Conservation (phyloP, 495 filamentous ascomycete genomes). For the Aspergillus leporis region DNA sequence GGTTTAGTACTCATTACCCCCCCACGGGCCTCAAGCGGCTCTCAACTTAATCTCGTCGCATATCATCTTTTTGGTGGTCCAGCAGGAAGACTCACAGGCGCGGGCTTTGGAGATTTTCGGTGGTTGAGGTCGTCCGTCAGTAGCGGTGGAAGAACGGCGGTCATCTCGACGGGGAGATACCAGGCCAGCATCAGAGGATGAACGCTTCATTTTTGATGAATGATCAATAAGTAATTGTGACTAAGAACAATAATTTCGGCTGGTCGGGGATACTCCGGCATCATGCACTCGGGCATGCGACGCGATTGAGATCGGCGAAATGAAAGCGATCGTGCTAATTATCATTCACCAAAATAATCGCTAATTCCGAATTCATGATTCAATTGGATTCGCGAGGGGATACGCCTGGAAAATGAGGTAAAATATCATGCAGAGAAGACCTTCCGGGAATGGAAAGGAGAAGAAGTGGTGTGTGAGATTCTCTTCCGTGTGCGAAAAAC, state of each 20-base stretch:
- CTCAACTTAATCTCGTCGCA: not conserved
- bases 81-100: slow-evolving; percentile 37
- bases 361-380: not conserved
- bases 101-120: slow-evolving; percentile 50
- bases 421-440: not conserved
- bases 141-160: slow-evolving; percentile 21
- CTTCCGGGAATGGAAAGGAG: not conserved
- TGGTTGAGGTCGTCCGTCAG: slow-evolving; percentile 23
- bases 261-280: slow-evolving; percentile 47
- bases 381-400: not conserved
- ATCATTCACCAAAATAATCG: not conserved
- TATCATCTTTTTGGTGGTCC: not conserved
- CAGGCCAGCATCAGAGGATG: slow-evolving; percentile 41
- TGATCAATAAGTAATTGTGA: slow-evolving; percentile 23
- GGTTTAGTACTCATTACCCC: slow-evolving; percentile 8
- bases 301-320: slow-evolving; percentile 14
- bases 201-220: slow-evolving; percentile 41
- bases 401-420: not conserved
- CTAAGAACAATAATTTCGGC: slow-evolving; percentile 12
- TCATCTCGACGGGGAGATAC: slow-evolving; percentile 32
- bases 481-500: not conserved
- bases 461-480: slow-evolving; percentile 1
- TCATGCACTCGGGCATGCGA: slow-evolving; percentile 25
- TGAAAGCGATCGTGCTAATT: slow-evolving; percentile 1
- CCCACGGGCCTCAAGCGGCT: not conserved